Percentiles rank a stretch among this genome's conserved stretches.
phyloP scores from a whole-genome alignment of 371 early-diverging fungal species.

The Mucor circinelloides region DNA sequence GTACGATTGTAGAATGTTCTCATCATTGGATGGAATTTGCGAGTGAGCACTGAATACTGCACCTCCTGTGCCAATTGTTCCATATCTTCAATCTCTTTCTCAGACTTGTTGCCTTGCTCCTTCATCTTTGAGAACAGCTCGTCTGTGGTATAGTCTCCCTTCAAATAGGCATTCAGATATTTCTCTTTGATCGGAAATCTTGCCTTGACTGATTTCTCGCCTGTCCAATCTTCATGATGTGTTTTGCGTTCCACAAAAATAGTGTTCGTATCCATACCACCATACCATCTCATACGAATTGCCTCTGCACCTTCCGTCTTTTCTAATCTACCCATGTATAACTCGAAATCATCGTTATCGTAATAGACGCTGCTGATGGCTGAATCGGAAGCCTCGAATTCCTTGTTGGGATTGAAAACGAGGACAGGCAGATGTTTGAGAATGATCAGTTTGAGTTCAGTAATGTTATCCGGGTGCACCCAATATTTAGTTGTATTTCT shows the following conservation, averaged over 20 bases:
- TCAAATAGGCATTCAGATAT: conserved; percentile 85
- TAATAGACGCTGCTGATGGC: conserved; percentile 97
- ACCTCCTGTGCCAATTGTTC: conserved; percentile 84
- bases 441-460: conserved; percentile 92
- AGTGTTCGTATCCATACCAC: conserved; percentile 77
- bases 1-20: conserved; percentile 98
- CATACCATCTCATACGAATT: conserved; percentile 97
- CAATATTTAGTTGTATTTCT: conserved; percentile 97
- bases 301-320: conserved; percentile 96
- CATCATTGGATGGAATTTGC: conserved; percentile 84
- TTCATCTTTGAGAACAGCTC: conserved; percentile 81
- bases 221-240: conserved; percentile 98
- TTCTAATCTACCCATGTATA: conserved; percentile 93
- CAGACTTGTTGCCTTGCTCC: conserved; percentile 75
- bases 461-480: conserved; percentile 98
- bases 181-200: conserved; percentile 97
- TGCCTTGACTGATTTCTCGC: conserved; percentile 93
- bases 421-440: conserved; percentile 97
- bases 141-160: conserved; percentile 83
- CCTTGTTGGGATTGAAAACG: conserved; percentile 87
- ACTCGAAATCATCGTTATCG: conserved; percentile 92
- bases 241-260: conserved; percentile 99
- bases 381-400: conserved; percentile 74
- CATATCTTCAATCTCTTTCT: conserved; percentile 81
- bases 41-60: conserved; percentile 74